These are phyloP conservation scores for Backusella tuberculispora DNA, from an alignment of 192 early-diverging fungal genomes.

Conservation along the genomic window DNA sequence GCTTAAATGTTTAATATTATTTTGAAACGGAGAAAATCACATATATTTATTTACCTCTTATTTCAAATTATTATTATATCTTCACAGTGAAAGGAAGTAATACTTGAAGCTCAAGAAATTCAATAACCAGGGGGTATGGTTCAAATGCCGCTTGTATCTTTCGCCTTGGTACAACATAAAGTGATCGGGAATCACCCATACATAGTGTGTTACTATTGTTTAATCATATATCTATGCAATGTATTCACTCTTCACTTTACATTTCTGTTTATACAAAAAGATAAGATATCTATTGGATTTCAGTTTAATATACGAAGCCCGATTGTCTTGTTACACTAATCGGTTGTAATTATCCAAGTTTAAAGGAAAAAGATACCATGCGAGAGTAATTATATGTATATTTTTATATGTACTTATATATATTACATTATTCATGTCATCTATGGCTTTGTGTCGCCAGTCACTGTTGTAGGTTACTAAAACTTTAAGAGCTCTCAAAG, in stretches of 20 bases:
- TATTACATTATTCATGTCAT: background rate
- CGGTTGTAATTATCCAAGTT: background rate
- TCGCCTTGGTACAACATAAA: background rate
- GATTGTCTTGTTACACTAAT: constrained; percentile 1
- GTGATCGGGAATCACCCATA: background rate
- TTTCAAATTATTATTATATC: background rate
- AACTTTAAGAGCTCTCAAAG: constrained; percentile 3
- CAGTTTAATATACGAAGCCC: background rate
- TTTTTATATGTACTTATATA: background rate
- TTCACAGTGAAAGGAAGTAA: background rate
- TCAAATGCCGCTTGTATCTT: constrained; percentile 1
- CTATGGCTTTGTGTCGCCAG: background rate
- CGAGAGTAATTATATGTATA: background rate
- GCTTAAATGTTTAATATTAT: background rate
- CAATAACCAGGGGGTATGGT: background rate
- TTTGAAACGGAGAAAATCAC: background rate
- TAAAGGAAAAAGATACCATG: background rate
- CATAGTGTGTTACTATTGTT: background rate
- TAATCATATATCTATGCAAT: background rate
- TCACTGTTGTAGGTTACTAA: background rate
- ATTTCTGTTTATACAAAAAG: background rate
- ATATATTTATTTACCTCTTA: background rate
- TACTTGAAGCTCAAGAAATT: background rate
- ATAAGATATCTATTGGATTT: background rate
- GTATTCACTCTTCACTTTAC: background rate